phyloP scores from a whole-genome alignment of 2,329 filamentous ascomycete genomes.

The Cordyceps cateniannulata region DNA sequence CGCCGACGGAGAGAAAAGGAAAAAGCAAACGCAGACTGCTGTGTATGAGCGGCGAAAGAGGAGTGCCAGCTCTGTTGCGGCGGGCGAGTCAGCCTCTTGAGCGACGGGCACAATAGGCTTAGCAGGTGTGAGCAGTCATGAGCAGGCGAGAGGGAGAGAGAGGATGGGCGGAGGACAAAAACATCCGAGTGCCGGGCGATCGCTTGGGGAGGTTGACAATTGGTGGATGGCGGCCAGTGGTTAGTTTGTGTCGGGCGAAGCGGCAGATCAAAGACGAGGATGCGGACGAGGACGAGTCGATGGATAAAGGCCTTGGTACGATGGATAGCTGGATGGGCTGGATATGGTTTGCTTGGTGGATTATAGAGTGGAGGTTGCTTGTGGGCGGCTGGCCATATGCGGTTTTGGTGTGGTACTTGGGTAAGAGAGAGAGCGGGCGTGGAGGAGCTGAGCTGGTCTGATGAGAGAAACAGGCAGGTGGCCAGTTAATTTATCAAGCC shows the following conservation, averaged over 20 bases:
- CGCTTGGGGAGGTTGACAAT: background rate
- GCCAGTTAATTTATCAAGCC: background rate
- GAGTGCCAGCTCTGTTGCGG: background rate
- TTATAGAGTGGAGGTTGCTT: background rate
- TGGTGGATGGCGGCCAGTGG: background rate
- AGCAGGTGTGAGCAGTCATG: background rate
- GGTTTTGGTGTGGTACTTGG: background rate
- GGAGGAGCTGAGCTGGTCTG: slow-evolving; percentile 6
- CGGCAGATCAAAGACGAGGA: background rate
- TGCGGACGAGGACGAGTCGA: background rate
- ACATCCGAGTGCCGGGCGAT: slow-evolving; percentile 11
- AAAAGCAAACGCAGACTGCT: background rate
- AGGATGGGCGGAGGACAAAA: background rate
- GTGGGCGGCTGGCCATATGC: background rate
- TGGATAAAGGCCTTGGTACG: background rate
- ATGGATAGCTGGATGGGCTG: background rate
- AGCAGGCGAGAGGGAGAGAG: background rate
- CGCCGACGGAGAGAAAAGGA: background rate
- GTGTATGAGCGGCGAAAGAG: background rate
- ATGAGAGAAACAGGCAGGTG: slow-evolving; percentile 1
- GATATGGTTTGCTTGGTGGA: background rate
- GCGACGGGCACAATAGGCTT: background rate
- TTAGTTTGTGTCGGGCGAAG: background rate
- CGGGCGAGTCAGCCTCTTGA: slow-evolving; percentile 11
- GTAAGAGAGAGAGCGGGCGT: background rate